Evolutionary conservation across 768 basidiomycete species (phyloP).

Genomic region (Suillus tomentosus): DNA sequence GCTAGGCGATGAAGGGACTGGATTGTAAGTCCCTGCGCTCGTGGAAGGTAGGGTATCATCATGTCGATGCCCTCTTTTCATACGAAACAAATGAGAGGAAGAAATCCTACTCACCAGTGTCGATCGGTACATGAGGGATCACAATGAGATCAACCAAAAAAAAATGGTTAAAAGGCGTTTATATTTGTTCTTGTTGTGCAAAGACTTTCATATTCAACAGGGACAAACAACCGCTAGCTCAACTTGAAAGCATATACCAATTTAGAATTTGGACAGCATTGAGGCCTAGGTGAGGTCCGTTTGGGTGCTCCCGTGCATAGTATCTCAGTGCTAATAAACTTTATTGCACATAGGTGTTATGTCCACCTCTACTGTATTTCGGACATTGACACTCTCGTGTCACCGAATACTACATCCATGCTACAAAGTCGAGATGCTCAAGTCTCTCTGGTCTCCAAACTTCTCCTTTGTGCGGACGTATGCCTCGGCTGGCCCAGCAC

Average conservation of each 20-base stretch:
- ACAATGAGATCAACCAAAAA: background rate
- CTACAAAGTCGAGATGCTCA: background rate
- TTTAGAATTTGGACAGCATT: background rate
- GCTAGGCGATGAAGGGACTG: constrained; percentile 39
- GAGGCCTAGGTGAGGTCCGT: background rate
- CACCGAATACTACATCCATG: constrained; percentile 10
- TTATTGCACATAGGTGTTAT: background rate
- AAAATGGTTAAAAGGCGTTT: constrained; percentile 3
- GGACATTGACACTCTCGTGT: constrained; percentile 12
- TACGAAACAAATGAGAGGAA: background rate
- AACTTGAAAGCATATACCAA: background rate
- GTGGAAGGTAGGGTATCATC: constrained; percentile 34
- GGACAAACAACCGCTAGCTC: constrained; percentile 29
- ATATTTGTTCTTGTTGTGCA: constrained; percentile 29
- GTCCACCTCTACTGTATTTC: constrained; percentile 1
- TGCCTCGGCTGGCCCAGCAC: constrained; percentile 2
- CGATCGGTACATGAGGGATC: background rate
- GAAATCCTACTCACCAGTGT: constrained; percentile 15
- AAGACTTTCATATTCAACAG: constrained; percentile 25
- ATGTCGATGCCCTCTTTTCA: constrained; percentile 13
- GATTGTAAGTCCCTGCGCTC: constrained; percentile 35
- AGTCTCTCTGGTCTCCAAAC: constrained; percentile 10
- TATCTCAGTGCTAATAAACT: background rate
- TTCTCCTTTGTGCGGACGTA: background rate
- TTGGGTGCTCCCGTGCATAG: background rate